Evolutionary conservation across 2,329 filamentous ascomycete genomes (phyloP).

Genomic region (Epichloe typhina): DNA sequence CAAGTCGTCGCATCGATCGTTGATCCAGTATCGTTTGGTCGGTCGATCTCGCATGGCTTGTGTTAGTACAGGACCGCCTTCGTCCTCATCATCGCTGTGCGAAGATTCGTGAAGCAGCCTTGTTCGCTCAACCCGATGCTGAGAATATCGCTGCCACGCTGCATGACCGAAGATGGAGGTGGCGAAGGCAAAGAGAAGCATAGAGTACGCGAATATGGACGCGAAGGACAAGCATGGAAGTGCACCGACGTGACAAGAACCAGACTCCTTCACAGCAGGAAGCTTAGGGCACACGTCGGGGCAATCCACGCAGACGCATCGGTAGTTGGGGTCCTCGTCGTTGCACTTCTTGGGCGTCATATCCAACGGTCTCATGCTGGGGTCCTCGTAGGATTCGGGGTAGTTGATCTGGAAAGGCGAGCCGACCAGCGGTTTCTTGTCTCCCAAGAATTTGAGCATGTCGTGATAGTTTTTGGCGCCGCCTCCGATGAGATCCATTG

Average conservation of each 20-base stretch:
- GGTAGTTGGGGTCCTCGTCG: slow-evolving; percentile 70
- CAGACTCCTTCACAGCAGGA: slow-evolving; percentile 55
- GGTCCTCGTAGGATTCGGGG: slow-evolving; percentile 47
- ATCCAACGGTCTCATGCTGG: slow-evolving; percentile 57
- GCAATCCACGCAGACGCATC: slow-evolving; percentile 91
- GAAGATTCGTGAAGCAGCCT: slow-evolving; percentile 73
- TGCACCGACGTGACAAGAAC: slow-evolving; percentile 68
- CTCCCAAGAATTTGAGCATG: slow-evolving; percentile 82
- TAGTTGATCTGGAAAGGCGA: slow-evolving; percentile 99
- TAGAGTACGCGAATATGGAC: slow-evolving; percentile 73
- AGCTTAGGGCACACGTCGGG: slow-evolving; percentile 73
- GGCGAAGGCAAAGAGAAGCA: slow-evolving; percentile 56
- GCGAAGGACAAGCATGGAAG: slow-evolving; percentile 92
- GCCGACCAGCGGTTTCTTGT: slow-evolving; percentile 71
- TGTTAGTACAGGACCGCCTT: slow-evolving; percentile 64
- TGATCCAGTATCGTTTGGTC: slow-evolving; percentile 67
- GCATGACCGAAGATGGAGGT: slow-evolving; percentile 59
- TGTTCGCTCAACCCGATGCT: slow-evolving; percentile 68
- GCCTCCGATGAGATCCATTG: slow-evolving; percentile 92
- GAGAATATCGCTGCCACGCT: slow-evolving; percentile 59
- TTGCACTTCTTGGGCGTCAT: slow-evolving; percentile 79
- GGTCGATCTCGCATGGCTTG: slow-evolving; percentile 68
- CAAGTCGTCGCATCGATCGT: slow-evolving; percentile 64
- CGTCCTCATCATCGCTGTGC: slow-evolving; percentile 86
- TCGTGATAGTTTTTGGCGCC: slow-evolving; percentile 81